Conservation (phyloP, 805 yeast genomes). For the Suhomyces xylopsoci region DNA sequence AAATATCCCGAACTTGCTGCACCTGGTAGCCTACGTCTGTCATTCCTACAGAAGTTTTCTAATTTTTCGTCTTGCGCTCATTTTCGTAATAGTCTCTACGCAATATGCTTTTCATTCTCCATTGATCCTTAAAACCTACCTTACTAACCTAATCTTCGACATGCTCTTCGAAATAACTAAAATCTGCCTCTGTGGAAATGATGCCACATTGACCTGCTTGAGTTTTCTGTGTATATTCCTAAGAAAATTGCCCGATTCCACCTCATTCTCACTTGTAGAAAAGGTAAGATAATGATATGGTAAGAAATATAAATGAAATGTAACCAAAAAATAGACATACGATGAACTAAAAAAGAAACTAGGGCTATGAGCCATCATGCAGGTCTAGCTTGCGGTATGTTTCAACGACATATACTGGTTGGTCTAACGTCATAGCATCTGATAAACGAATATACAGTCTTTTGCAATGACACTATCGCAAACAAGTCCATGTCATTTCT, state of each 20-base stretch:
- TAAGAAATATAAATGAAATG: background rate
- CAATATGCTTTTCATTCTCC: background rate
- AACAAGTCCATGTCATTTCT: background rate
- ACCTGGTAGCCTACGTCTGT: background rate
- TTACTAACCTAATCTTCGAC: background rate
- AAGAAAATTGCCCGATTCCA: background rate
- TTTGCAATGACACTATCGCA: background rate
- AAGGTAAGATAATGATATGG: background rate
- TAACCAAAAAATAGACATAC: background rate
- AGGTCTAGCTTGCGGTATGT: background rate
- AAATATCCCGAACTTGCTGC: background rate
- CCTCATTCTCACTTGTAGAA: background rate
- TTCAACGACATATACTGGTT: background rate
- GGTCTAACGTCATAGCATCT: background rate
- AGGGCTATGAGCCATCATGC: background rate
- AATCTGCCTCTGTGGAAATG: background rate
- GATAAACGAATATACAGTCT: background rate
- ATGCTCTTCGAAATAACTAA: background rate
- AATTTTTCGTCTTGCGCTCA: background rate
- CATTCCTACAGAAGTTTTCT: background rate
- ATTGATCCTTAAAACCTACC: background rate
- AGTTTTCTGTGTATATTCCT: background rate
- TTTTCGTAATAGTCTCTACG: background rate
- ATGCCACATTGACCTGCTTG: background rate
- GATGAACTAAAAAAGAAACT: background rate